Base-by-base conservation (phyloP, 1,284 basidiomycete species). In the Trichosporon sp. region DNA sequence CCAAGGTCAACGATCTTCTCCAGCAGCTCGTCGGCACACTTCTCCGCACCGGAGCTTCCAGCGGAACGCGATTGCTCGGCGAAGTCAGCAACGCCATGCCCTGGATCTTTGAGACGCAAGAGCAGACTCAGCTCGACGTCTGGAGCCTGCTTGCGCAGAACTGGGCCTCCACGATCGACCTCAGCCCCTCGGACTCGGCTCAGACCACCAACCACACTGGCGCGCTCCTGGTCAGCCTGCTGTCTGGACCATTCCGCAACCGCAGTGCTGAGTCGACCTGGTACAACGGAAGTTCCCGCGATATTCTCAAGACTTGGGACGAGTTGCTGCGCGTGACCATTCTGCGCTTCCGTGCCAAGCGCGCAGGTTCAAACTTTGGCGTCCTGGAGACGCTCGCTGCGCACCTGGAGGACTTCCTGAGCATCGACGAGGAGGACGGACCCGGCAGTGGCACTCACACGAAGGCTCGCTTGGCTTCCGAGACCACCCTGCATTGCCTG, bases 11-110 rank as follows among this genome's bases (percentile, higher is more conserved):
- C 27, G 27, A 31, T 3, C 58, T 67, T 2, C 75, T 78, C 65
- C 66, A 62, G 34, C 9, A 65, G 21, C 62, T 81, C 4, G 51
- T 76, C 2, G 51, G 35, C 7, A 66, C 51, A 0, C 62, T 79
- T 2, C 67, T 80, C 23, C 64, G 78, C 51, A 60, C 70, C 0
- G 78, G 74, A 1, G 73, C 69, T 3, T 62, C 68, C 0, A 74
- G 70, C 0, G 70, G 72, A 12, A 76, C 75, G 2, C 76, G 75
- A 44, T 63, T 81, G 6, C 73, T 82, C 7, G 80, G 79, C 2
- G 78, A 79, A 51, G 71, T 81, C 38, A 79, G 80, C 31, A 80
- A 80, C 65, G 47, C 66, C 38, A 72, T 80, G 72, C 78, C 80
- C 2, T 80, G 74, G 71, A 68, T 80, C 9, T 79, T 79, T 58